phyloP scores from a whole-genome alignment of 1,284 basidiomycete genomes.

The Cryptococcus sp. region DNA sequence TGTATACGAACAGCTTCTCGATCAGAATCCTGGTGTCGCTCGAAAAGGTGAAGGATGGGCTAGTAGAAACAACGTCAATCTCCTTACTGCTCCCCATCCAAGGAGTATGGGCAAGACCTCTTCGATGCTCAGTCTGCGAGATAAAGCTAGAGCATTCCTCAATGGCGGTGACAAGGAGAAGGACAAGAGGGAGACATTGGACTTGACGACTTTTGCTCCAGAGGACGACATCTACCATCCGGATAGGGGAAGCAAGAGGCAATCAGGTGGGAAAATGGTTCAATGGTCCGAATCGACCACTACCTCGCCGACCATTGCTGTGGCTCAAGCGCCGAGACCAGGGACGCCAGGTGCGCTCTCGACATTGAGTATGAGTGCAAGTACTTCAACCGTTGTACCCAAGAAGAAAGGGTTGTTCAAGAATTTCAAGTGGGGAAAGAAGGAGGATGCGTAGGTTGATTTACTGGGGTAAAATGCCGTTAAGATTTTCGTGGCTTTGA shows the following conservation, averaged over 20 bases:
- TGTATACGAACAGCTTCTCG: slow-evolving; percentile 27
- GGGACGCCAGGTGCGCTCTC: slow-evolving; percentile 9
- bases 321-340: slow-evolving; percentile 4
- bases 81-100: slow-evolving; percentile 1
- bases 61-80: neutral
- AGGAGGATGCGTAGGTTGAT: neutral
- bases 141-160: slow-evolving; percentile 29
- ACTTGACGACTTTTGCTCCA: slow-evolving; percentile 9
- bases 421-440: slow-evolving; percentile 8
- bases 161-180: slow-evolving; percentile 11
- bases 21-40: slow-evolving; percentile 26
- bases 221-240: neutral
- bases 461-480: no score
- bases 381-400: neutral
- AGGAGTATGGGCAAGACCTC: slow-evolving; percentile 27
- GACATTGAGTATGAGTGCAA: slow-evolving; percentile 4
- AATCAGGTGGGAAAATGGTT: neutral
- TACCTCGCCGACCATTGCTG: neutral
- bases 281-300: neutral
- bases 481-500: no score
- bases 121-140: slow-evolving; percentile 34
- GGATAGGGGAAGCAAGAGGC: neutral
- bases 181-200: slow-evolving; percentile 16
- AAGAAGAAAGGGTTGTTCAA: slow-evolving; percentile 20
- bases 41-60: slow-evolving; percentile 35